Conservation (phyloP, 352 stramenopile genomes). For the Plasmopara viticola region DNA sequence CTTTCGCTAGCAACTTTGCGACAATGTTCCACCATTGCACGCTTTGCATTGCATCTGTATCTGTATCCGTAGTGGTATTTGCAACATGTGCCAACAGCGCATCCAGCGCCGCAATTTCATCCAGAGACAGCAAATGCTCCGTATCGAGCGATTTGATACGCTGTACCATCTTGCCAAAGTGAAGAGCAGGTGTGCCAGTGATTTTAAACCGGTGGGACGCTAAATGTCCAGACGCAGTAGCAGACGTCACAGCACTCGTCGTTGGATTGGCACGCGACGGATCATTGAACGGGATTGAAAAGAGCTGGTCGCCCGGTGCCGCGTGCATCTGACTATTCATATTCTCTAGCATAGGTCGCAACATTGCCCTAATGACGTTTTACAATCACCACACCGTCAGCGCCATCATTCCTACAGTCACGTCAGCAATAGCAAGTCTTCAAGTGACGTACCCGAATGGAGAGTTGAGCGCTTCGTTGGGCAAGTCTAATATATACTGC, state of each 20-base stretch:
- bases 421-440: neutral
- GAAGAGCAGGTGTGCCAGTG: conserved; percentile 38
- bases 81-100: conserved; percentile 21
- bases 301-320: conserved; percentile 36
- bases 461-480: conserved; percentile 81
- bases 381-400: conserved; percentile 1
- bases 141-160: conserved; percentile 37
- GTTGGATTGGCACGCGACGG: conserved; percentile 26
- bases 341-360: conserved; percentile 76
- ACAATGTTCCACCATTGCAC: conserved; percentile 40
- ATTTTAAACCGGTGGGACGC: conserved; percentile 49
- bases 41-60: conserved; percentile 10
- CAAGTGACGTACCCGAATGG: conserved; percentile 73
- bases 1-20: conserved; percentile 35
- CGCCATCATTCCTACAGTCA: neutral
- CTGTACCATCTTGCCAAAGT: conserved; percentile 42
- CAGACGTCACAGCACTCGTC: neutral
- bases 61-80: conserved; percentile 13
- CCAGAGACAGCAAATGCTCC: conserved; percentile 20
- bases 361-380: conserved; percentile 44
- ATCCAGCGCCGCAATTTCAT: conserved; percentile 27
- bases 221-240: conserved; percentile 7
- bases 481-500: conserved; percentile 86
- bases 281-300: conserved; percentile 72
- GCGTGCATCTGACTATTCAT: conserved; percentile 77